Conservation (phyloP, 371 early-diverging fungal genomes). For the Encephalitozoon hellem region DNA sequence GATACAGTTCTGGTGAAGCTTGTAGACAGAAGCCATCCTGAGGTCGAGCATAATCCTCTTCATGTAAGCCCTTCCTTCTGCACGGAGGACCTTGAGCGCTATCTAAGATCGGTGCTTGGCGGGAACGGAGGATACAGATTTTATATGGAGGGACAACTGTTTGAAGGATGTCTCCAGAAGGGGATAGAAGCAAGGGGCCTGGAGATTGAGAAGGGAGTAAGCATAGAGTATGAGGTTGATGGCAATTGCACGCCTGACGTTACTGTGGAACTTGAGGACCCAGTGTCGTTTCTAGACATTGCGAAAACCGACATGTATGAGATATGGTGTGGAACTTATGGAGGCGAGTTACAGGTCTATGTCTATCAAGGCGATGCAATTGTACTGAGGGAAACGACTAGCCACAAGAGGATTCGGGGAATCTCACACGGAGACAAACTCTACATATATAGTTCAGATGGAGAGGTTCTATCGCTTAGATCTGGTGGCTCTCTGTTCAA, state of each 20-base stretch:
- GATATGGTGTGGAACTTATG: background rate
- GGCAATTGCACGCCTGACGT: background rate
- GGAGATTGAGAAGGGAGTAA: background rate
- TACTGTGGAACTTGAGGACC: background rate
- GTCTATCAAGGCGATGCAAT: background rate
- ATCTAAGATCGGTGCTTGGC: background rate
- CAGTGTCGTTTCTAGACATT: background rate
- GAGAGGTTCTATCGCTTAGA: background rate
- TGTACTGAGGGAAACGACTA: background rate
- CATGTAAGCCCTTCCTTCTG: background rate
- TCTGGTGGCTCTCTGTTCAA: background rate
- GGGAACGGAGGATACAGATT: background rate
- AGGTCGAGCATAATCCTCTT: background rate
- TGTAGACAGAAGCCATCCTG: background rate
- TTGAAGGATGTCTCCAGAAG: background rate
- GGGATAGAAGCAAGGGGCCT: background rate
- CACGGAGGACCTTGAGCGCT: background rate
- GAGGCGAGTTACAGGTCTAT: background rate
- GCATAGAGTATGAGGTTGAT: background rate
- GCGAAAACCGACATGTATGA: background rate
- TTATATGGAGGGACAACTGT: background rate
- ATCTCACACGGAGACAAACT: background rate
- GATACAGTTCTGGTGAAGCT: constrained; percentile 3
- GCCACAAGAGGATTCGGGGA: background rate
- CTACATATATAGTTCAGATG: background rate